These are phyloP conservation scores for Tylopilus rubrobrunneus DNA, from an alignment of 768 basidiomycete species.

Conservation along the genomic window DNA sequence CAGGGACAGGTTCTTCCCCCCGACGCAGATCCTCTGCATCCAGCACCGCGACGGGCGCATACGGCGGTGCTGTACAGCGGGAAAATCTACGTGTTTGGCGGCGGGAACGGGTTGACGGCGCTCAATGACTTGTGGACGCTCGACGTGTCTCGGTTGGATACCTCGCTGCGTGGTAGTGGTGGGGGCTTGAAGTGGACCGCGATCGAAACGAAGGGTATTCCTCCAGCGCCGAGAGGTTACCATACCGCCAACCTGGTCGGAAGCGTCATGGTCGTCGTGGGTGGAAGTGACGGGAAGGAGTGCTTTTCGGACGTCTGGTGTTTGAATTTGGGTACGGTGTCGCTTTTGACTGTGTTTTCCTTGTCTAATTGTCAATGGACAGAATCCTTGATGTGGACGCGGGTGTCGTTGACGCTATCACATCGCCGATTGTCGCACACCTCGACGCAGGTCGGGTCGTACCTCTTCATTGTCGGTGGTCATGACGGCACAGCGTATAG, in stretches of 20 bases:
- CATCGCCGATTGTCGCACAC: slow-evolving; percentile 78
- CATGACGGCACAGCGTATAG: slow-evolving; percentile 78
- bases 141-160: slow-evolving; percentile 51
- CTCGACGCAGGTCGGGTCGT: slow-evolving; percentile 87
- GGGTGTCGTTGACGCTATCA: slow-evolving; percentile 18
- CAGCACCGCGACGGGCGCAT: slow-evolving; percentile 81
- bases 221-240: slow-evolving; percentile 73
- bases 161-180: slow-evolving; percentile 15
- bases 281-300: slow-evolving; percentile 87
- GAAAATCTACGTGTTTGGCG: slow-evolving; percentile 85
- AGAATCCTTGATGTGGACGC: slow-evolving; percentile 31
- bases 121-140: slow-evolving; percentile 89
- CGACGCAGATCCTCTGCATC: slow-evolving; percentile 27
- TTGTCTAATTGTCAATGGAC: not conserved
- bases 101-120: slow-evolving; percentile 90
- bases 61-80: slow-evolving; percentile 70
- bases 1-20: slow-evolving; percentile 7
- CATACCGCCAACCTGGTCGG: slow-evolving; percentile 88
- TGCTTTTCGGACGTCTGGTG: slow-evolving; percentile 89
- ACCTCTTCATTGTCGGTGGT: slow-evolving; percentile 85
- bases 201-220: slow-evolving; percentile 51
- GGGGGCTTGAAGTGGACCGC: slow-evolving; percentile 53
- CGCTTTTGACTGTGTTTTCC: not conserved
- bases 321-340: slow-evolving; percentile 71
- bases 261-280: slow-evolving; percentile 82